Percentiles rank a stretch among this genome's conserved stretches.
phyloP scores from a whole-genome alignment of 139 green algal species.

The Zygnema cylindricum region DNA sequence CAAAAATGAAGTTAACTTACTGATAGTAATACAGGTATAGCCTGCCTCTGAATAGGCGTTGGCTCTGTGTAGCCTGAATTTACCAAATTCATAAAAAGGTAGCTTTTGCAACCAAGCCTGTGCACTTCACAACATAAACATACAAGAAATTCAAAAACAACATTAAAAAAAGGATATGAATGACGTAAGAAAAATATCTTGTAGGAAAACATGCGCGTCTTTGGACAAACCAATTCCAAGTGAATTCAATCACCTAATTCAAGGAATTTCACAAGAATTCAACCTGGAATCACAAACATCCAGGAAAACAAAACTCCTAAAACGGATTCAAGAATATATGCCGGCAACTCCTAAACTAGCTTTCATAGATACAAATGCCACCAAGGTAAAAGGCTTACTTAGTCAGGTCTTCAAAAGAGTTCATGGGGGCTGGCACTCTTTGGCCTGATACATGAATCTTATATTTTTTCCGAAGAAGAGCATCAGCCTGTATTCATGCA shows the following conservation, averaged over 20 bases:
- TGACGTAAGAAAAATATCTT: no score
- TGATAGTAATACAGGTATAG: constrained; percentile 75
- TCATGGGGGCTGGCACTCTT: constrained; percentile 54
- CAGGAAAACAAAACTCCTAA: no score
- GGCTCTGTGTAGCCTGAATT: constrained; percentile 72
- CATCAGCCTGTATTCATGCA: neutral
- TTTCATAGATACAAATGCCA: no score
- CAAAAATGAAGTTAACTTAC: constrained; percentile 9
- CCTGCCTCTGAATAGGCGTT: constrained; percentile 93
- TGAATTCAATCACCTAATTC: no score
- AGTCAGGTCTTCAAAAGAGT: constrained; percentile 58
- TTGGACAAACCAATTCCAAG: no score
- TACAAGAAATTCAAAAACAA: constrained; percentile 7
- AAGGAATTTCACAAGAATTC: no score
- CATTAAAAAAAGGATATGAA: no score
- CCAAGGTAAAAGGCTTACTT: constrained; percentile 35
- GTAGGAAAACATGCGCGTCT: no score
- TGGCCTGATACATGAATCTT: constrained; percentile 69
- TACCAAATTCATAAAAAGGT: constrained; percentile 53
- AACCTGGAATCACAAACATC: no score
- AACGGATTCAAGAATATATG: no score
- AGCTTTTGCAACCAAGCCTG: constrained; percentile 39
- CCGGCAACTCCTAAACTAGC: no score
- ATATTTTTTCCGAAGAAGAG: constrained; percentile 72
- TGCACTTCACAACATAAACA: neutral